Evolutionary conservation across 805 yeast species (phyloP), one percentile per base, ranked within the genome.

Genomic region (Yarrowia osloensis): DNA sequence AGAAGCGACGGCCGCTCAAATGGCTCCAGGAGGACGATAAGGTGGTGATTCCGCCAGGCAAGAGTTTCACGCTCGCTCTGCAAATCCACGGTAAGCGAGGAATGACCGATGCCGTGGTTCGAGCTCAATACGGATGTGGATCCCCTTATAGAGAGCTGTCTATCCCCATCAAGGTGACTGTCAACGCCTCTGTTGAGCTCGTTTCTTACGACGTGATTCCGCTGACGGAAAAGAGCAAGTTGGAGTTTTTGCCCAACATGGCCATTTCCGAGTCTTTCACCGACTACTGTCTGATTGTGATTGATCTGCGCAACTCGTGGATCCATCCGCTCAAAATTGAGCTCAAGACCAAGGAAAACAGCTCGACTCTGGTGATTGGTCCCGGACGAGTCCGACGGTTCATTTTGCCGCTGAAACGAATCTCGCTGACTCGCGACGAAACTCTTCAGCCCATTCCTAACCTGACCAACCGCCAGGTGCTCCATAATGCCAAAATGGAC

Each of bases 221-320:
- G 0, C 50, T 70, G 21, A 68, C 69, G 4, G 67, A 63, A 11
- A 50, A 37, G 37, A n/a, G 26, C 37, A 29, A 49, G 21, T 29
- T 63, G 19, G 52, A 44, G 54, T 61, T 61, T 12, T 31, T 61
- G 29, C 54, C 52, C 5, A 22, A 31, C 13, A 28, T 35, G 37
- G 15, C 13, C 37, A 31, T 46, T 33, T 11, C 24, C 2, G 40
- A n/a, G 15, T 22, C 31, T 8, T 33, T 15, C 1, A 49, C 47
- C 21, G 67, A 85, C 59, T 90, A 82, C 74, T 87, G 88, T 69
- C 77, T 89, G 55, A 77, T 89, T 66, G 81, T 91, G 0, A 73
- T 94, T 15, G 98, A 95, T 74, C 77, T 95, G 67, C 83, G 91
- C 70, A 94, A 95, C 74, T 82, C 89, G 2, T 93, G 97, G 95